phyloP scores from a whole-genome alignment of 805 yeast genomes.

The Torulaspora microellipsoides region DNA sequence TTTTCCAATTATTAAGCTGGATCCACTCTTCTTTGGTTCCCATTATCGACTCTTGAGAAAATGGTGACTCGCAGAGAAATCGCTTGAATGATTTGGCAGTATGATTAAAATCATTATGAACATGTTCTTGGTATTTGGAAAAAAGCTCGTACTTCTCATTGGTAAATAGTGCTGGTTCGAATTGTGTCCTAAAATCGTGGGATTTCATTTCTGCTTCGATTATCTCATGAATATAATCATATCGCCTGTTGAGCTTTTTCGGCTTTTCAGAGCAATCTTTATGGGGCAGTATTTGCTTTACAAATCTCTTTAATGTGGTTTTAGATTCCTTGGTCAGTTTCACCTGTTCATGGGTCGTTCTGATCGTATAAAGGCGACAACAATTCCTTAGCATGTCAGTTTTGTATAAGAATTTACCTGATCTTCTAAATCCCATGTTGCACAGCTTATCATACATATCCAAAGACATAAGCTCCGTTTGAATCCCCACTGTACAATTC shows the following conservation, averaged over 20 bases:
- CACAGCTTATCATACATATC: conserved; percentile 59
- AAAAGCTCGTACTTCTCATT: conserved; percentile 59
- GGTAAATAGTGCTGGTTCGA: conserved; percentile 50
- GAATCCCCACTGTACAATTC: conserved; percentile 38
- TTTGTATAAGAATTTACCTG: conserved; percentile 63
- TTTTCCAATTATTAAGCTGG: conserved; percentile 38
- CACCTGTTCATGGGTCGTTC: conserved; percentile 49
- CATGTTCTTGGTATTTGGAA: conserved; percentile 60
- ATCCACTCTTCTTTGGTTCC: conserved; percentile 28
- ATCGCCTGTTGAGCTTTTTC: conserved; percentile 11
- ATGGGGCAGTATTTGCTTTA: conserved; percentile 13
- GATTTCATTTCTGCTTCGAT: conserved; percentile 36
- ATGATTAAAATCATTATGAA: conserved; percentile 62
- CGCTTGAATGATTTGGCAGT: conserved; percentile 47
- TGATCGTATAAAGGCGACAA: conserved; percentile 73
- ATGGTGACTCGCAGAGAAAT: conserved; percentile 70
- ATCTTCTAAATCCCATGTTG: conserved; percentile 72
- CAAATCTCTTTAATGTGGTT: conserved; percentile 59
- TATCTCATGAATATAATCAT: conserved; percentile 37
- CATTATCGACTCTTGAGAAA: conserved; percentile 31
- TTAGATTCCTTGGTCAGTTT: conserved; percentile 61
- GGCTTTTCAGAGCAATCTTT: neutral
- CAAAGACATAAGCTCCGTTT: conserved; percentile 43
- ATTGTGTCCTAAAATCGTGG: conserved; percentile 37
- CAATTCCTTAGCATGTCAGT: conserved; percentile 70